Evolutionary conservation across 148 eudicot species (phyloP), one percentile per base, ranked within the genome.

Genomic region (Suaeda aralocaspica): DNA sequence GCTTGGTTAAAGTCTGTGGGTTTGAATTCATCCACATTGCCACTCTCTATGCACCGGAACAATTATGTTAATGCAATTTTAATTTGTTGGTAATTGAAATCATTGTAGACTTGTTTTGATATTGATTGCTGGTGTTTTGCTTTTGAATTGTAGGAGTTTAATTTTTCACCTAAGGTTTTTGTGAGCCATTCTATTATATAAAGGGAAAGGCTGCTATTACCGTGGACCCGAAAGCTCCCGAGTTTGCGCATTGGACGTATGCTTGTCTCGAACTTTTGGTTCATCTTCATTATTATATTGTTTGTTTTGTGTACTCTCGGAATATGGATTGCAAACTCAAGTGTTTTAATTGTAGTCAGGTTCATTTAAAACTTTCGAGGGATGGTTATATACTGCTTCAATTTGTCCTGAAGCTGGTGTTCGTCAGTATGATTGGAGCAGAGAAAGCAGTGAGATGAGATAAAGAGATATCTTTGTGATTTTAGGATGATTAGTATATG

Each of bases 351-450:
- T 81, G 34, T 67, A 93, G 98, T 93, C 98, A 66, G 98, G 98
- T 67, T 92, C 97, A 39, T 84, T 83, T 75, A n/a, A 93, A 87
- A 83, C 39, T 93, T 56, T 76, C 95, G 28, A 85, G 74, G 72
- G 97, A 91, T 78, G 98, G 98, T 53, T 82, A 45, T 59, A 83
- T 93, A 28, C 56, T 84, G 81, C 97, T 93, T 76, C 95, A 93
- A 77, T 93, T 93, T 89, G 98, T 71, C 98, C 98, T 14, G 98
- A 96, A 30, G 81, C 91, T 51, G 88, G 89, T 77, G 85, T 82
- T 76, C 98, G 98, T 28, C 88, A 87, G 68, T 91, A 91, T 79
- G 98, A 93, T 78, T 93, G 98, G 98, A 81, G 81, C 74, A n/a
- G n/a, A 82, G 84, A 68, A 91, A 93, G 73, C 98, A 93, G 98